Conservation (phyloP, 176 grass and related monocot genomes). For the Musa acuminata region DNA sequence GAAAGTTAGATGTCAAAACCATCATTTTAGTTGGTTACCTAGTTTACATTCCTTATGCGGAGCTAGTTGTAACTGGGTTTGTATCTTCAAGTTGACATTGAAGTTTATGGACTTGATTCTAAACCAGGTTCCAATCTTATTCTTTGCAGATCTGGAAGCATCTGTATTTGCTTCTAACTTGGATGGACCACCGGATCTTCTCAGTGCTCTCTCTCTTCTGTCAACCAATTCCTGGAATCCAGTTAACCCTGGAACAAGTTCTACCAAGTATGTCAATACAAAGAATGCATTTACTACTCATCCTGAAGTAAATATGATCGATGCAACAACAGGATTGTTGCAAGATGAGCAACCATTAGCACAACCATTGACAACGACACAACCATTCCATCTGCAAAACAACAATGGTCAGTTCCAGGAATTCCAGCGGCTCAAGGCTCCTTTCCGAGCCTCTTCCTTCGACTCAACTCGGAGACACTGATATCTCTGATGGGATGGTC, state of each 20-base stretch:
- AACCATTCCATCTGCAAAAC: conserved; percentile 19
- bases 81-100: not conserved
- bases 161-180: conserved; percentile 59
- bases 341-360: conserved; percentile 12
- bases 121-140: not conserved
- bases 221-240: conserved; percentile 38
- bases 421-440: conserved; percentile 24
- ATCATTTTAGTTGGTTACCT: no score
- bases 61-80: not conserved
- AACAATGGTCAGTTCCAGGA: conserved; percentile 26
- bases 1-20: no score
- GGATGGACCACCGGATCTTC: conserved; percentile 92
- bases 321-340: conserved; percentile 21
- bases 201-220: conserved; percentile 98
- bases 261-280: conserved; percentile 14
- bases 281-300: not conserved
- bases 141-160: conserved; percentile 38
- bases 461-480: conserved; percentile 29
- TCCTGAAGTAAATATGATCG: not conserved
- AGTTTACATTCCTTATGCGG: not conserved
- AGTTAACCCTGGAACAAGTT: conserved; percentile 7
- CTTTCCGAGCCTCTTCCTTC: conserved; percentile 24
- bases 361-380: not conserved
- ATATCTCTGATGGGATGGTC: not conserved
- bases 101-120: no score